Conservation (phyloP, 495 filamentous ascomycete species). For the Annulohypoxylon moriforme region DNA sequence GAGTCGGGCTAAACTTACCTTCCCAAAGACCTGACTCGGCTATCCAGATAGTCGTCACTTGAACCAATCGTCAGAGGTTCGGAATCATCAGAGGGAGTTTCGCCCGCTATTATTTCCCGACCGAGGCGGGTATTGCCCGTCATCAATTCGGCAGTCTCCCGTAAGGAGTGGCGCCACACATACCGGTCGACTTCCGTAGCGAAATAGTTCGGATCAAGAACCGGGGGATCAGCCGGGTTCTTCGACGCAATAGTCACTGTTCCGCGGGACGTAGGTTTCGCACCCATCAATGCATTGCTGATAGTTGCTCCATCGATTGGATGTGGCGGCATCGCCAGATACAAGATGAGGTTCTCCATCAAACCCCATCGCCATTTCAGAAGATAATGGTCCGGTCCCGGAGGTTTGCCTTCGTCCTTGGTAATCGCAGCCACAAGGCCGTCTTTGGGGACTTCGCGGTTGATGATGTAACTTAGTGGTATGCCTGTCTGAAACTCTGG, state of each 20-base stretch:
- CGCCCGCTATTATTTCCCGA: conserved; percentile 21
- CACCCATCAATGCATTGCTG: conserved; percentile 44
- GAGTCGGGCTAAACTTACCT: conserved; percentile 14
- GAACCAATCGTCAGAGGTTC: conserved; percentile 17
- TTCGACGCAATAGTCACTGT: conserved; percentile 53
- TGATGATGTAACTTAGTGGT: conserved; percentile 47
- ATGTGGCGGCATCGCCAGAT: conserved; percentile 17
- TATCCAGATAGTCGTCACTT: conserved; percentile 39
- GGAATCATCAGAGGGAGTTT: conserved; percentile 19
- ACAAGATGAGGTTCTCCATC: conserved; percentile 31
- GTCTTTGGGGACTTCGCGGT: conserved; percentile 27
- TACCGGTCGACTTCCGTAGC: conserved; percentile 47
- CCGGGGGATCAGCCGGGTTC: conserved; percentile 46
- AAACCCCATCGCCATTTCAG: conserved; percentile 24
- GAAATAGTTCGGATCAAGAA: conserved; percentile 59
- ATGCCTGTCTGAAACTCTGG: conserved; percentile 48
- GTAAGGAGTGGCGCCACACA: conserved; percentile 26
- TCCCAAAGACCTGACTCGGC: conserved; percentile 17
- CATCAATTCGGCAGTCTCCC: conserved; percentile 14
- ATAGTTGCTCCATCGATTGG: conserved; percentile 56
- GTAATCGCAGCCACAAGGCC: conserved; percentile 47
- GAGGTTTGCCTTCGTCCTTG: conserved; percentile 42
- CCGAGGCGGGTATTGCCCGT: conserved; percentile 26
- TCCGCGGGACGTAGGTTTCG: conserved; percentile 57
- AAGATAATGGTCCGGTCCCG: conserved; percentile 30